Conservation (phyloP, 768 basidiomycete genomes). For the Podaxis sp. region DNA sequence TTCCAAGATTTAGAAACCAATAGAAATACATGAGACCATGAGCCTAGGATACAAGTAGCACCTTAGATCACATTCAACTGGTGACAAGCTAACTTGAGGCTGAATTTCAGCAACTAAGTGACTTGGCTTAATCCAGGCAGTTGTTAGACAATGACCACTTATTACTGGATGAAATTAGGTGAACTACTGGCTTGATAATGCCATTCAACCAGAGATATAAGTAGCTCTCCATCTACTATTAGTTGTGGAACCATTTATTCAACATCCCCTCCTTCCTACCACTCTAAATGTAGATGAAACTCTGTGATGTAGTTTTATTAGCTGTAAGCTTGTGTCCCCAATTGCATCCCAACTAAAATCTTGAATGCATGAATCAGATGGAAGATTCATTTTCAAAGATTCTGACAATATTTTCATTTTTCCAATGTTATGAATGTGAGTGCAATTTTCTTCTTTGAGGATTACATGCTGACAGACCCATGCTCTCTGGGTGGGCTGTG, state of each 20-base stretch:
- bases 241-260: background rate
- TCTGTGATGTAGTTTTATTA: background rate
- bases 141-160: background rate
- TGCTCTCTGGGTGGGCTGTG: no score
- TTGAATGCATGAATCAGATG: no score
- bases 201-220: background rate
- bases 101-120: background rate
- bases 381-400: no score
- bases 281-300: background rate
- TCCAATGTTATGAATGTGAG: no score
- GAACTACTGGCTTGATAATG: background rate
- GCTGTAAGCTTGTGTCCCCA: background rate
- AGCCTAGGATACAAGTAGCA: background rate
- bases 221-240: background rate
- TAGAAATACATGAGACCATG: no score
- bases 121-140: background rate
- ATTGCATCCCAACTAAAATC: background rate
- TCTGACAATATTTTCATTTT: no score
- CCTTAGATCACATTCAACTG: background rate
- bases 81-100: background rate
- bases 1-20: background rate
- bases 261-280: background rate
- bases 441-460: no score
- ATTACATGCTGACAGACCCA: no score
- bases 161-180: constrained; percentile 1